Conservation (phyloP, 495 filamentous ascomycete genomes). For the Recurvomyces mirabilis region DNA sequence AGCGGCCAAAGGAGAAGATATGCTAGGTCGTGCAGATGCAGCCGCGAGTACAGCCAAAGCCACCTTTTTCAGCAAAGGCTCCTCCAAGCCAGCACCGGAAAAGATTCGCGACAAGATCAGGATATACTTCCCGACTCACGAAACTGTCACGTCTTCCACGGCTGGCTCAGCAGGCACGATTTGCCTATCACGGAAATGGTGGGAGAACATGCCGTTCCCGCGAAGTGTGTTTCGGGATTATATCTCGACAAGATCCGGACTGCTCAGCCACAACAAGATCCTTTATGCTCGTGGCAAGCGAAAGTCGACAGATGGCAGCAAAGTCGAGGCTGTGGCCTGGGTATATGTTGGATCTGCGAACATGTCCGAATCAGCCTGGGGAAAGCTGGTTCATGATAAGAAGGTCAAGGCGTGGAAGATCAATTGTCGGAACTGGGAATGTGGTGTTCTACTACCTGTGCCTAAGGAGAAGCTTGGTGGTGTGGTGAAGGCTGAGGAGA, state of each 20-base stretch:
- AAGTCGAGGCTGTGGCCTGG: constrained; percentile 40
- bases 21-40: neutral
- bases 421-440: constrained; percentile 92
- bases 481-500: constrained; percentile 1
- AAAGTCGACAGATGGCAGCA: constrained; percentile 11
- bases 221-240: constrained; percentile 61
- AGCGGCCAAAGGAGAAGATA: constrained; percentile 52
- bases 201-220: constrained; percentile 54
- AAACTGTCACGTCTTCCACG: constrained; percentile 55
- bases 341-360: constrained; percentile 91
- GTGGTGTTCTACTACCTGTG: constrained; percentile 65
- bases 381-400: constrained; percentile 58
- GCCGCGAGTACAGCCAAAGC: constrained; percentile 9
- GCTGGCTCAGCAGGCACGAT: constrained; percentile 64
- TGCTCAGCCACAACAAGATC: constrained; percentile 87
- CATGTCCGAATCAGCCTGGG: constrained; percentile 86
- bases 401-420: constrained; percentile 54
- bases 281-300: constrained; percentile 50
- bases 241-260: constrained; percentile 47
- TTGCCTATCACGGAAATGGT: constrained; percentile 62
- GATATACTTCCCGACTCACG: constrained; percentile 71
- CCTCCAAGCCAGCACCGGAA: constrained; percentile 6
- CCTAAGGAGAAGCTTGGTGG: constrained; percentile 7
- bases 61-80: constrained; percentile 18
- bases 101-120: constrained; percentile 46